phyloP scores from a whole-genome alignment of 192 early-diverging fungal genomes.

The Coemansia sp. region DNA sequence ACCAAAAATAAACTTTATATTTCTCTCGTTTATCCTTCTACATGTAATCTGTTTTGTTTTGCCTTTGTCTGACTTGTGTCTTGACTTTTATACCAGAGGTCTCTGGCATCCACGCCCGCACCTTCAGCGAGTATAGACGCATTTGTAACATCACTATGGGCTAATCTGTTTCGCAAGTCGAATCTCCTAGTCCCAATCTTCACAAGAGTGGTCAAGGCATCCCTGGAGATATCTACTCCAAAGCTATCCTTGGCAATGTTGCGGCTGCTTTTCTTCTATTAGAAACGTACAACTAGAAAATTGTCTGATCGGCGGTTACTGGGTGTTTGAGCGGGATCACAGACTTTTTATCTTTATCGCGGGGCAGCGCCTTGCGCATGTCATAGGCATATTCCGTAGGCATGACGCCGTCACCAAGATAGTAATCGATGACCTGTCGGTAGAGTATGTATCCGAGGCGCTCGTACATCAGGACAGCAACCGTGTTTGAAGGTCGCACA shows the following conservation, averaged over 20 bases:
- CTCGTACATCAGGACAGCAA: conserved; percentile 92
- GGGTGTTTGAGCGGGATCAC: conserved; percentile 39
- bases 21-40: background rate
- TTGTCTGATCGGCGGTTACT: conserved; percentile 29
- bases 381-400: conserved; percentile 88
- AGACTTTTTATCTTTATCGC: conserved; percentile 65
- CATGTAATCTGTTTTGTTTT: too few relatives aligned
- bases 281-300: conserved; percentile 12
- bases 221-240: too few relatives aligned
- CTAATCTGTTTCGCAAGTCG: too few relatives aligned
- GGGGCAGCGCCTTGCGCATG: conserved; percentile 90
- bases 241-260: background rate
- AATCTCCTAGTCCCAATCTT: too few relatives aligned
- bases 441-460: conserved; percentile 91
- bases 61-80: too few relatives aligned
- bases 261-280: background rate
- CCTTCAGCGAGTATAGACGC: too few relatives aligned
- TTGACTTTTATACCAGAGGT: too few relatives aligned
- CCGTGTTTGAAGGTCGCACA: conserved; percentile 86
- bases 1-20: too few relatives aligned
- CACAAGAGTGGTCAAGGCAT: too few relatives aligned
- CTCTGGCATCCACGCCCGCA: too few relatives aligned
- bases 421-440: conserved; percentile 86
- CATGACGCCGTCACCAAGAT: conserved; percentile 61
- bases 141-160: too few relatives aligned